Conservation (phyloP, 1,139 yeast species). For the Lodderomyces parapsilosis region DNA sequence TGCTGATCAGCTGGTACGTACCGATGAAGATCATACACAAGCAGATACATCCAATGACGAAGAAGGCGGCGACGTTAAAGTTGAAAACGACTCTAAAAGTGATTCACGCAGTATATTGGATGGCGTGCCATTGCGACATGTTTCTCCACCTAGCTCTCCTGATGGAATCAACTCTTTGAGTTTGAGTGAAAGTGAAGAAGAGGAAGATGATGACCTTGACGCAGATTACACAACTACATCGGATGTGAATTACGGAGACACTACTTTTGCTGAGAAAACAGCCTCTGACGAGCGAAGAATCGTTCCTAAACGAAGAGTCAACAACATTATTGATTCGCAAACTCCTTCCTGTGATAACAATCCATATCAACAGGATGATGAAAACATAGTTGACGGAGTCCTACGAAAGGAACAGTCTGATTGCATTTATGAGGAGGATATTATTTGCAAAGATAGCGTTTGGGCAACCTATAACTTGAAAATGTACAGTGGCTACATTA, state of each 20-base stretch:
- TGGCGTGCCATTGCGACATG: background rate
- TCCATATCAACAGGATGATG: background rate
- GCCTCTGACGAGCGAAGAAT: constrained; percentile 1
- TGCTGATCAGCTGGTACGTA: constrained; percentile 9
- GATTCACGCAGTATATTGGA: background rate
- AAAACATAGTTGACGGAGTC: constrained; percentile 6
- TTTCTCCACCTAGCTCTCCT: constrained; percentile 5
- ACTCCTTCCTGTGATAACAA: constrained; percentile 5
- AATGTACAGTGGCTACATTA: constrained; percentile 33
- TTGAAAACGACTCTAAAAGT: constrained; percentile 3
- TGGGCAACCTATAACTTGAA: constrained; percentile 40
- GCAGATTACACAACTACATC: constrained; percentile 3
- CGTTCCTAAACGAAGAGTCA: constrained; percentile 10
- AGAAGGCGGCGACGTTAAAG: background rate
- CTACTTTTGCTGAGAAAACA: constrained; percentile 1
- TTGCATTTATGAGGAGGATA: constrained; percentile 18
- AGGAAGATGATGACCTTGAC: constrained; percentile 3
- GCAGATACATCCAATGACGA: constrained; percentile 3
- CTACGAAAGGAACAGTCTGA: constrained; percentile 23
- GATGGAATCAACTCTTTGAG: background rate
- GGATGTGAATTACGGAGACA: background rate
- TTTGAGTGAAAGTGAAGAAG: constrained; percentile 5
- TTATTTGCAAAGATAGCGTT: constrained; percentile 24
- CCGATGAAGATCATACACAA: constrained; percentile 10
- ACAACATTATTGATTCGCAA: constrained; percentile 13